These are phyloP conservation scores for Asparagopsis taxiformis DNA, from an alignment of 31 red algal species.

Conservation along the genomic window DNA sequence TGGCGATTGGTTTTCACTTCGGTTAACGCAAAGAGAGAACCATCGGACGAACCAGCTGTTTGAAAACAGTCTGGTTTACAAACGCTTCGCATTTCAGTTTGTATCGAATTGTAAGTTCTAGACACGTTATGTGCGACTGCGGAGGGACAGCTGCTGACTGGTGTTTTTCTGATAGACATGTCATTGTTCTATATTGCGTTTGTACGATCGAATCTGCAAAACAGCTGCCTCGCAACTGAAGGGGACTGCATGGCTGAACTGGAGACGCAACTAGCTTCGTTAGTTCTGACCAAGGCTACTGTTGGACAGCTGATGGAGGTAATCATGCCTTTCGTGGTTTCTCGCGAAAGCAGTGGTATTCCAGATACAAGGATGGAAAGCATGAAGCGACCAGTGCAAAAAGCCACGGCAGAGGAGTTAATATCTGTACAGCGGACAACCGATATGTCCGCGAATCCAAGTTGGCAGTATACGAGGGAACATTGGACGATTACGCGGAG, in stretches of 20 bases:
- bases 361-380: too few relatives aligned
- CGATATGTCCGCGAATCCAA: conserved; percentile 53
- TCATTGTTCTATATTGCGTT: conserved; percentile 84
- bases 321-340: conserved; percentile 42
- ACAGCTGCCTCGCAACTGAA: background rate
- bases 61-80: conserved; percentile 71
- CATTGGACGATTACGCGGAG: conserved; percentile 78
- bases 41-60: conserved; percentile 53
- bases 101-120: conserved; percentile 64
- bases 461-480: conserved; percentile 33
- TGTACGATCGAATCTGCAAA: conserved; percentile 16
- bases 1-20: conserved; percentile 58
- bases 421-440: conserved; percentile 9
- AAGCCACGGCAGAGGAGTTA: too few relatives aligned
- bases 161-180: conserved; percentile 40
- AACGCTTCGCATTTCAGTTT: conserved; percentile 87
- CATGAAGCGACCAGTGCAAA: too few relatives aligned
- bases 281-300: conserved; percentile 73
- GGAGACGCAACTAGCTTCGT: conserved; percentile 64
- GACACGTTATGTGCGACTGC: too few relatives aligned
- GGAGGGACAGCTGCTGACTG: too few relatives aligned
- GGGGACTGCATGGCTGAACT: conserved; percentile 71
- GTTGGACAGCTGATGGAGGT: conserved; percentile 65
- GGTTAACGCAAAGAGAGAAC: conserved; percentile 77
- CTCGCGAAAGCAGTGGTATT: conserved; percentile 27